Evolutionary conservation across 1,284 basidiomycete species (phyloP), one percentile per base, ranked within the genome.

Genomic region (Cryptococcus sp.): DNA sequence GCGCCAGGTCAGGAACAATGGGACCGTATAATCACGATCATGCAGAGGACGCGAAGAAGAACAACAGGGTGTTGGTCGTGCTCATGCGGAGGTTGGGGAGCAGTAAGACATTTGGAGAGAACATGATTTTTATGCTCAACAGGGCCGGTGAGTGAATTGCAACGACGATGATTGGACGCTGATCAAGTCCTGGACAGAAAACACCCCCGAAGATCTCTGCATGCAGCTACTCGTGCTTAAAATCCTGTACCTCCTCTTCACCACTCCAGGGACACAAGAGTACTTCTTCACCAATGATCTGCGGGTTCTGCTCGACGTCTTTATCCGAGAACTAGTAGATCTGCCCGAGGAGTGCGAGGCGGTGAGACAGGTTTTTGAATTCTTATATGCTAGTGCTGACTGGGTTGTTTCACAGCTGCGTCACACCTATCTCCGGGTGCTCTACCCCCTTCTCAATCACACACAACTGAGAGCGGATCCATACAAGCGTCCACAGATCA

Each of bases 201-300:
- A 87, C 49, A 89, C 88, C 1, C 82, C 90, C 2, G 94, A 98
- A 70, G 95, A 94, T 67, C 80, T 93, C 20, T 97, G 93, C 80
- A 91, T 96, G 87, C 93, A 97, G 70, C 81, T 99, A 13, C 84
- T 99, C 47, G 88, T 98, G 53, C 83, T 99, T 68, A 99, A 99
- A 79, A 85, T 98, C 49, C 84, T 99, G 2, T 99, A 96, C 74
- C 84, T 97, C 1, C 83, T 99, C 5, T 99, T 98, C 78, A 95
- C 93, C 17, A 96, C 92, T 0, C 87, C 88, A 58, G 91, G 90
- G 25, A 95, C 93, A 13, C 88, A 90, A 13, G 93, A 97, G 76
- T 99, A 91, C 77, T 98, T 99, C 71, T 99, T 97, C 80, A 97
- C 93, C 13, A 99, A 99, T 74, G 95, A 99, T 71, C 83, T 99